Conservation (phyloP, 1,284 basidiomycete genomes). For the Phaffia rhodozyma region DNA sequence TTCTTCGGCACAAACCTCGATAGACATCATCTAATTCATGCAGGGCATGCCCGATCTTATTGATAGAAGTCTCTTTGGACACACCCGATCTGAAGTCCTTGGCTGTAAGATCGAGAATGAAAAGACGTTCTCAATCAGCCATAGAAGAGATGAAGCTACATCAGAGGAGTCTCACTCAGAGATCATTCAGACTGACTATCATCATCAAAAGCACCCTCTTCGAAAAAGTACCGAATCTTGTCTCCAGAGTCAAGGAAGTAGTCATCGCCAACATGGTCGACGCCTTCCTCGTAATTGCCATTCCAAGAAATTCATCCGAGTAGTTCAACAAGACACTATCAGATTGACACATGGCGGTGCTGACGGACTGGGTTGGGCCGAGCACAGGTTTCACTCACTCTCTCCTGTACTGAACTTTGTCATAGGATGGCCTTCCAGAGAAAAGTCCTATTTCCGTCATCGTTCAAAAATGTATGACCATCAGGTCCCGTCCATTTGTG, state of each 20-base stretch:
- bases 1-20: slow-evolving; percentile 26
- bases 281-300: slow-evolving; percentile 4
- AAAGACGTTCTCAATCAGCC: not conserved
- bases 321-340: not conserved
- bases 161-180: not conserved
- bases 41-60: slow-evolving; percentile 48
- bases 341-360: not conserved
- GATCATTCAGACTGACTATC: slow-evolving; percentile 32
- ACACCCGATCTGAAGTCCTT: slow-evolving; percentile 46
- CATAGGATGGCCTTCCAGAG: slow-evolving; percentile 63
- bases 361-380: not conserved
- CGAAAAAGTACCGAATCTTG: slow-evolving; percentile 82
- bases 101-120: slow-evolving; percentile 16
- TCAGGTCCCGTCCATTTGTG: no score
- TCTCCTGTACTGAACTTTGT: slow-evolving; percentile 79
- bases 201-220: slow-evolving; percentile 59
- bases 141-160: not conserved
- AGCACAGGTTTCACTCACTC: slow-evolving; percentile 34
- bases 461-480: no score
- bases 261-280: slow-evolving; percentile 64
- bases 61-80: slow-evolving; percentile 52
- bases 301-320: not conserved
- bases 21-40: slow-evolving; percentile 77
- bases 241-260: slow-evolving; percentile 87
- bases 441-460: slow-evolving; percentile 43